Evolutionary conservation across 2,329 filamentous ascomycete genomes (phyloP), one percentile per base, ranked within the genome.

Genomic region (Fusarium nanum): DNA sequence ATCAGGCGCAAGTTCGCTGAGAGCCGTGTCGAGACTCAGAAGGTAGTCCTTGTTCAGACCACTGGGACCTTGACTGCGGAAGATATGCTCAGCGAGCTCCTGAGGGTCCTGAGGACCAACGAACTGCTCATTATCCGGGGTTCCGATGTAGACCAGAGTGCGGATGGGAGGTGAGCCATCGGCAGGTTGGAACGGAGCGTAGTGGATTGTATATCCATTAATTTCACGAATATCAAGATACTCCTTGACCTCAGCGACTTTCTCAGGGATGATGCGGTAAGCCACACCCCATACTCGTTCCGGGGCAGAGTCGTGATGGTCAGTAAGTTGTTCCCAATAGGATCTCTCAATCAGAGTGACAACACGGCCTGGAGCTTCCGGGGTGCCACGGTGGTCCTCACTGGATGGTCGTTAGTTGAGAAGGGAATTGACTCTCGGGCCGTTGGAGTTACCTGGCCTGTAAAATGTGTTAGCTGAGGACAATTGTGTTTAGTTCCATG

Each of bases 161-260:
- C 78, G 80, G 74, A 89, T 86, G 22, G 80, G 72, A 6, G 76
- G 59, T 16, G 78, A 76, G 27, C 76, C 76, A 68, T 83, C 79
- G 44, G 80, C 77, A n/a, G 80, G 75, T 74, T 94, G 85, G 79
- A 98, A 98, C 0, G 92, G 89, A 28, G 94, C 93, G 80, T 94
- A 93, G 81, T 98, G 94, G 72, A 97, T 97, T 56, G 91, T 93
- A 81, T 99, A 99, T 27, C 96, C 96, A 82, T 98, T 97, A 77
- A 98, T 97, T 81, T 99, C 96, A 47, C 96, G 91, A 71, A 98
- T 95, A 80, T 98, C 94, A 49, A 99, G 92, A 79, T 98, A 98
- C 62, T 90, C 87, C 73, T 93, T 91, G 6, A 98, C 95, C 81
- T 95, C 91, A 64, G 89, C 86, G 23, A 97, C 93, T 71, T 90